Conservation (phyloP, 1,139 yeast genomes). For the Yamadazyma kanchanaburiensis region DNA sequence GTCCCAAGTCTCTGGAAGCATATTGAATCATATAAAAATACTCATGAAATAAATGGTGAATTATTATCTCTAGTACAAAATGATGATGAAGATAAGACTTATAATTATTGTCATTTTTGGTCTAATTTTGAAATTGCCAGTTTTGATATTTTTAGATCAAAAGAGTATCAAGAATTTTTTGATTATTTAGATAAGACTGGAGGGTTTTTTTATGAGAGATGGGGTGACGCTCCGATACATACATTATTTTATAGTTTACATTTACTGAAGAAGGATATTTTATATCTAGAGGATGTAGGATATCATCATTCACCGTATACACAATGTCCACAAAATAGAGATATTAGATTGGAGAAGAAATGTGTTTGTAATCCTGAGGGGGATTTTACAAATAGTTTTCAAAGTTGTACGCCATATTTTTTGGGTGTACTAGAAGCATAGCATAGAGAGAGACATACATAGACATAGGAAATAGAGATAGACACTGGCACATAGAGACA, state of each 20-base stretch:
- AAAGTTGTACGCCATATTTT: slow-evolving; percentile 33
- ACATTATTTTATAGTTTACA: slow-evolving; percentile 25
- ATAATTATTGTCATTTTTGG: slow-evolving; percentile 40
- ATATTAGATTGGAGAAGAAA: slow-evolving; percentile 14
- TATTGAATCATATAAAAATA: slow-evolving; percentile 13
- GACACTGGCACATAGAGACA: too few relatives aligned
- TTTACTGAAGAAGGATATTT: slow-evolving; percentile 20
- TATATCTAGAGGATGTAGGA: slow-evolving; percentile 33
- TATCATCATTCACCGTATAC: slow-evolving; percentile 33
- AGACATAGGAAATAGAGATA: too few relatives aligned
- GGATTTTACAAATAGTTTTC: slow-evolving; percentile 24
- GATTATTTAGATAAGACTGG: slow-evolving; percentile 26
- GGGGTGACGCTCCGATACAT: slow-evolving; percentile 45
- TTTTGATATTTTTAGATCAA: slow-evolving; percentile 20
- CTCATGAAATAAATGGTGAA: slow-evolving; percentile 7
- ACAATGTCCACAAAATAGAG: slow-evolving; percentile 28
- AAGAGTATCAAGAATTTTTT: slow-evolving; percentile 22
- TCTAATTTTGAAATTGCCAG: slow-evolving; percentile 36
- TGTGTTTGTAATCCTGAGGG: slow-evolving; percentile 32
- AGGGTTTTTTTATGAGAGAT: slow-evolving; percentile 38
- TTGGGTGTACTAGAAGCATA: too few relatives aligned
- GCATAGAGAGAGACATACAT: too few relatives aligned
- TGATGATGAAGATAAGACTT: slow-evolving; percentile 19
- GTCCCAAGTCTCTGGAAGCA: slow-evolving; percentile 31
- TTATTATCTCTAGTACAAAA: slow-evolving; percentile 12